Base-by-base conservation (phyloP, 345 rosid genomes). In the Linum usitatissimum region DNA sequence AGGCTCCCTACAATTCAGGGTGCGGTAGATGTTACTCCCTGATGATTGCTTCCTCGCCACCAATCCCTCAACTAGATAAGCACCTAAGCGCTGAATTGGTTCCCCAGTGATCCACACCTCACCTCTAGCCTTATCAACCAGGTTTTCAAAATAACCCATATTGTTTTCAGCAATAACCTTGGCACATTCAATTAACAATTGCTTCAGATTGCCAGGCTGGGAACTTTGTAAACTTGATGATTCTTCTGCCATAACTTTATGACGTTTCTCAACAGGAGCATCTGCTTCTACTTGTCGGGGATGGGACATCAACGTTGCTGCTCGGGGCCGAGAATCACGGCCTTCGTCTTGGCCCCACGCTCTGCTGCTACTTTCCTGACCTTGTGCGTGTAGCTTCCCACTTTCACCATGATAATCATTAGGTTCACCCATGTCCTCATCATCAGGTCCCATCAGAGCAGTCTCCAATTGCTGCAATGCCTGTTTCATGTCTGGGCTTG, bases 41-140 rank as follows among this genome's bases (percentile, higher is more conserved):
- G 80, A 79, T 58, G 73, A 70, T 68, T 78, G 79, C 77, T 70
- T 83, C 69, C 89, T 78, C 1, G 86, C 93, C 63, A 86, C 79
- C 62, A 86, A 73, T 36, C 79, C 85, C 73, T 86, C 89, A 18
- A 86, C 73, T 80, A 86, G 62, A 81, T 80, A 86, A 18, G 87
- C 89, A 61, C 93, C 89, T 15, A 84, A 80, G n/a, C 87, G 87
- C 69, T 79, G 81, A 55, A 84, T 73, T 64, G 85, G 89, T 48
- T 82, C 85, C 53, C 89, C 83, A 1, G 64, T 48, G 49, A 80
- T 77, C 14, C 87, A 81, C 42, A 82, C 87, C 6, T 71, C 77
- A 59, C 55, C 65, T 66, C 80, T 67, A 17, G 85, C 84, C 74
- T 68, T 74, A 30, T 62, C 75, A 63, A 77, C 61, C 71, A 83